Base-by-base conservation (phyloP, 164 flowering plant species). In the Liriodendron chinense region DNA sequence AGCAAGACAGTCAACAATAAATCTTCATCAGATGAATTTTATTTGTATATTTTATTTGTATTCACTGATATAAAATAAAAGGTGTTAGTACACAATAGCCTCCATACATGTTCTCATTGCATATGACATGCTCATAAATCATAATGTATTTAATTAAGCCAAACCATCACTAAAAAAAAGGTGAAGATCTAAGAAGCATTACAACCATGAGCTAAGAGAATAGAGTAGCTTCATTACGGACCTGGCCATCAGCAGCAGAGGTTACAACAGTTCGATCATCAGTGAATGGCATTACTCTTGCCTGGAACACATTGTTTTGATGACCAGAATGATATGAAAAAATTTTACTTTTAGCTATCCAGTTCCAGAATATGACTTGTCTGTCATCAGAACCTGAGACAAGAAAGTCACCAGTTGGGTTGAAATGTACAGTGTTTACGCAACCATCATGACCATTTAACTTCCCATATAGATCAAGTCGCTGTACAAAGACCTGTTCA, bases 321-420 rank as follows among this genome's bases (percentile, higher is more conserved):
- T 92, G 94, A 3, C 92, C 94, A 72, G 94, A 89, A 71, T 75
- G 74, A 79, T 84, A 90, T 7, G 89, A 81, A 47, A 90, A 68
- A 26, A 1, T 77, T 67, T 73, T 77, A 20, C 25, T 83, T 76
- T 79, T 78, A 24, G 83, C 69, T 34, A 78, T 78, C 91, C 94
- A 88, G 56, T 90, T 76, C 96, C 96, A 92, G 43, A 89, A 79
- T 59, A 81, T 88, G 24, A 92, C 82, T 65, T 83, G 80, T 74
- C 62, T 81, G 79, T 90, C 94, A 84, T 89, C 96, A 72, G 92
- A 92, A 70, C 96, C 96, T 1, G 96, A 89, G 28, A 88, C 88
- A 57, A 92, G 88, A 57, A 81, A 25, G 20, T 92, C 90, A 64
- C 96, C 94, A 25, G 84, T 73, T 28, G 89, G 83, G 80, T 86